Evolutionary conservation across 208 protist species (phyloP).

Genomic region (Wallacemonas sp.): DNA sequence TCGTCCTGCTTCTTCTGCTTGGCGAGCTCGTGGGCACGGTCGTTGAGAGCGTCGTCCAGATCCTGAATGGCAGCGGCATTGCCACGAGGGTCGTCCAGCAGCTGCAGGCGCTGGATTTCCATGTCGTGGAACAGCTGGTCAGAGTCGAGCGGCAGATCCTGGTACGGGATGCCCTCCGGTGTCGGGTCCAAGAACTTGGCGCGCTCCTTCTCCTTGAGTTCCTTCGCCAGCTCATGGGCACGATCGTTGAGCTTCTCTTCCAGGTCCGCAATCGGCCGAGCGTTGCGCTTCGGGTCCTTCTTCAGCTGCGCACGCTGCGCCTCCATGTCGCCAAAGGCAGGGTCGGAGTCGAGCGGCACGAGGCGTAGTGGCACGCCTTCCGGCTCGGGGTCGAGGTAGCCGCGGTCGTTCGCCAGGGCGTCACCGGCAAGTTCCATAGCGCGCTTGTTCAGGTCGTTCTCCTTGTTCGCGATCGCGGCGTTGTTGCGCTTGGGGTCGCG

Average conservation of each 20-base stretch:
- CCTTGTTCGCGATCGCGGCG: constrained; percentile 45
- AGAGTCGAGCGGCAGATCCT: constrained; percentile 48
- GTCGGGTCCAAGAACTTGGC: constrained; percentile 49
- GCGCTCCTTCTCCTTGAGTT: constrained; percentile 57
- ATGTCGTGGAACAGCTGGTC: constrained; percentile 61
- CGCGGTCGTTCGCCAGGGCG: constrained; percentile 46
- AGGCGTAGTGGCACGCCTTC: constrained; percentile 61
- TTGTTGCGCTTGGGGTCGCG: constrained; percentile 57
- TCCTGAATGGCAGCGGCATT: constrained; percentile 51
- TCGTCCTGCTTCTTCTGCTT: constrained; percentile 51
- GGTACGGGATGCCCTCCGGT: constrained; percentile 49
- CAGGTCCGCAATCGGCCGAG: constrained; percentile 44
- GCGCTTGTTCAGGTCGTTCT: constrained; percentile 57
- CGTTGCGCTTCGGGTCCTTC: constrained; percentile 45
- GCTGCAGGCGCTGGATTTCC: constrained; percentile 52
- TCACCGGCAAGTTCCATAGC: constrained; percentile 55
- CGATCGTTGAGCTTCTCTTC: constrained; percentile 61
- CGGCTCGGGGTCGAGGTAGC: constrained; percentile 59
- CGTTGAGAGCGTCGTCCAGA: constrained; percentile 70
- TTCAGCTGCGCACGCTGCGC: constrained; percentile 49
- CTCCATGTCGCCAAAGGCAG: constrained; percentile 46
- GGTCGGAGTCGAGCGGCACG: constrained; percentile 49
- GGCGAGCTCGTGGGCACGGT: constrained; percentile 58
- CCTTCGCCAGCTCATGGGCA: constrained; percentile 46
- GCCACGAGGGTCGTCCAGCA: constrained; percentile 41